These are phyloP conservation scores for Sporisorium scitamineum DNA, from an alignment of 1,284 basidiomycete genomes.

Conservation along the genomic window DNA sequence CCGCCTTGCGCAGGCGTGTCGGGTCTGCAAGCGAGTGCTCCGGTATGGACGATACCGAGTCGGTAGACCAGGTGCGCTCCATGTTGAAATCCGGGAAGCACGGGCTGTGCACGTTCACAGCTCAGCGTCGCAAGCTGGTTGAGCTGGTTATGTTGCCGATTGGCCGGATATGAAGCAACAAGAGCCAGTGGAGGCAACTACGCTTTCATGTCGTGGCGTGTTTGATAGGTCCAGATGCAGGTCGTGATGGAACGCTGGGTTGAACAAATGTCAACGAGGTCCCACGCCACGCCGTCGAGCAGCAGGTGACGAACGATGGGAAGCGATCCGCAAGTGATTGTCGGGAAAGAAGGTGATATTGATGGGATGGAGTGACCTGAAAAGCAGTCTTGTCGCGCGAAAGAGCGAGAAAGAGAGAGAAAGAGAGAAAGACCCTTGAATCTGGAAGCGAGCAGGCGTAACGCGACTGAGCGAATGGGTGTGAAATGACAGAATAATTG, in stretches of 20 bases:
- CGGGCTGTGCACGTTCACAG: background rate
- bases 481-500: conserved; percentile 1
- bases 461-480: background rate
- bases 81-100: conserved; percentile 6
- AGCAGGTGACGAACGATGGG: background rate
- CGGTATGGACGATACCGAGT: conserved; percentile 41
- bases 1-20: conserved; percentile 38
- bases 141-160: background rate
- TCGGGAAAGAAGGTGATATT: background rate
- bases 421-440: conserved; percentile 2
- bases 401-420: background rate
- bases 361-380: too few species aligned
- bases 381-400: too few species aligned
- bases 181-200: background rate
- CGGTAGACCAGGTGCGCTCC: conserved; percentile 53
- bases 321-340: background rate
- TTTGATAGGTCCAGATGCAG: background rate
- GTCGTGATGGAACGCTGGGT: background rate
- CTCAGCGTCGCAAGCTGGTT: background rate
- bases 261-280: background rate
- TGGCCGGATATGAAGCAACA: conserved; percentile 8
- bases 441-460: background rate
- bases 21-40: conserved; percentile 39
- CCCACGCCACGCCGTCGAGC: conserved; percentile 2
- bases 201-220: background rate